phyloP scores from a whole-genome alignment of 345 rosid genomes.

The Moricandia moricandioides region DNA sequence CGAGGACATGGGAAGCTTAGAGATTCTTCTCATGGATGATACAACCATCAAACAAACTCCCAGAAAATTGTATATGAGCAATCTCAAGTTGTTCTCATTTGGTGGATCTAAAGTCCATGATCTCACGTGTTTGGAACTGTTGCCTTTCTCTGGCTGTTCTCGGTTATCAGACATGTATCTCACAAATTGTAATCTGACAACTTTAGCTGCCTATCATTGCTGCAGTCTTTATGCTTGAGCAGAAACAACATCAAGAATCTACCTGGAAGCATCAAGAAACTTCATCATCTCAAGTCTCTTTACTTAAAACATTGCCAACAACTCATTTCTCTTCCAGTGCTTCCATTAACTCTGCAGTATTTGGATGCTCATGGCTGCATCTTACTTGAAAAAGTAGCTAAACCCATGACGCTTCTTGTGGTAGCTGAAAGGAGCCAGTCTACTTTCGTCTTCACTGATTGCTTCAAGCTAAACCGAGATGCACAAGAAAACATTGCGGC shows the following conservation, averaged over 20 bases:
- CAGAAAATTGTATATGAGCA: constrained; percentile 18
- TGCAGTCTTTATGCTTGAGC: constrained; percentile 30
- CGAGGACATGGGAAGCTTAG: constrained; percentile 33
- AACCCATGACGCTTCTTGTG: constrained; percentile 23
- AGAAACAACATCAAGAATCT: constrained; percentile 24
- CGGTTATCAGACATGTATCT: constrained; percentile 30
- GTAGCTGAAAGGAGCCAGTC: constrained; percentile 17
- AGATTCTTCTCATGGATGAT: constrained; percentile 31
- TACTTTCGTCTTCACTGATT: constrained; percentile 30
- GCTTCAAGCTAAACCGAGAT: constrained; percentile 31
- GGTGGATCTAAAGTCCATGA: constrained; percentile 29
- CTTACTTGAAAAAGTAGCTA: constrained; percentile 25
- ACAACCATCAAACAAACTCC: constrained; percentile 29
- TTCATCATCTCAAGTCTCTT: constrained; percentile 26
- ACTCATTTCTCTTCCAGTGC: constrained; percentile 27
- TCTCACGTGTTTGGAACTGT: constrained; percentile 7
- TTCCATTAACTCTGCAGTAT: constrained; percentile 33
- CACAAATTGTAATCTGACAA: constrained; percentile 34
- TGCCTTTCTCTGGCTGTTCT: constrained; percentile 28
- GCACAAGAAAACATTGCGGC: constrained; percentile 27
- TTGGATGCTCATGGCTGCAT: constrained; percentile 36
- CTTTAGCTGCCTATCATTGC: constrained; percentile 22
- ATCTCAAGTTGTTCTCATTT: constrained; percentile 29
- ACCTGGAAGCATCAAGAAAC: constrained; percentile 34
- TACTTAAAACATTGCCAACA: constrained; percentile 29